Conservation (phyloP, 345 rosid genomes). For the Gossypium sturtianum region DNA sequence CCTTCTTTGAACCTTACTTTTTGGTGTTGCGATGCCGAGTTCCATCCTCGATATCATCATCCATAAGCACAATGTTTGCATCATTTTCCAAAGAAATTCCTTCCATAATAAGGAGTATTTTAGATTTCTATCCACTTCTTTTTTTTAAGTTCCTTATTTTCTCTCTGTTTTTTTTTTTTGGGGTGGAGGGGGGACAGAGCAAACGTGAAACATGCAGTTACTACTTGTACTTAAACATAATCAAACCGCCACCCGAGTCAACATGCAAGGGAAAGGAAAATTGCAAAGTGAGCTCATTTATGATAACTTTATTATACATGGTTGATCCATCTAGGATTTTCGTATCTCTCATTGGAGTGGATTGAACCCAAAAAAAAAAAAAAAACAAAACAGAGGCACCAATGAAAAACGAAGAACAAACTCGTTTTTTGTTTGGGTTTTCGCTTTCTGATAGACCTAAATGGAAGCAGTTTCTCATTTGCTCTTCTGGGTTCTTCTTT, state of each 20-base stretch:
- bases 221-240: background rate
- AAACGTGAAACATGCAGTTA: background rate
- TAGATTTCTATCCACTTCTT: too few relatives aligned
- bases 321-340: background rate
- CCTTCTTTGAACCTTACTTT: too few relatives aligned
- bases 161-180: background rate
- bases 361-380: background rate
- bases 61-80: too few relatives aligned
- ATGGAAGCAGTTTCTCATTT: slow-evolving; percentile 79
- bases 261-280: background rate
- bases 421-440: slow-evolving; percentile 60
- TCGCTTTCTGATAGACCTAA: slow-evolving; percentile 52
- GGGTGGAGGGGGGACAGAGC: too few relatives aligned
- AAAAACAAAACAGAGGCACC: background rate
- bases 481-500: slow-evolving; percentile 96
- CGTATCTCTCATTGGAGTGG: background rate
- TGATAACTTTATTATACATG: background rate
- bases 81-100: too few relatives aligned
- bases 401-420: slow-evolving; percentile 54
- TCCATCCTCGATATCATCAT: too few relatives aligned
- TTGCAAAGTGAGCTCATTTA: background rate
- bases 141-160: background rate
- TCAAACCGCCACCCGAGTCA: background rate
- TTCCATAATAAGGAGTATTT: too few relatives aligned
- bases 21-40: too few relatives aligned